Evolutionary conservation across 768 basidiomycete genomes (phyloP).

Genomic region (Mycena sanguinolenta): DNA sequence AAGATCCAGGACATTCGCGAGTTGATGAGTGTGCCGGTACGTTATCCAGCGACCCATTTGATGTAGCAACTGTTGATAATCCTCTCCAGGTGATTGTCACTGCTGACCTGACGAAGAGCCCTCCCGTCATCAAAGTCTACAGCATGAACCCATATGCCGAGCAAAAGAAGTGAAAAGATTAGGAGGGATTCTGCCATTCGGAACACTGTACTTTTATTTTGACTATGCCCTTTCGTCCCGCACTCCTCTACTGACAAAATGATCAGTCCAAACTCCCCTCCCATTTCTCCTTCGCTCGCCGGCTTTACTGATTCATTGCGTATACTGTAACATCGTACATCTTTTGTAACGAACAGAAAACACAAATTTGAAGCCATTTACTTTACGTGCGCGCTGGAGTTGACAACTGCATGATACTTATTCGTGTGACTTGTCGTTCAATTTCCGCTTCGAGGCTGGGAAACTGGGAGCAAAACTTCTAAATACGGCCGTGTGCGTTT

Average conservation of each 20-base stretch:
- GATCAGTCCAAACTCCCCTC: conserved; percentile 34
- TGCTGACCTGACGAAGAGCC: conserved; percentile 94
- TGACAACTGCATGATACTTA: too few species aligned
- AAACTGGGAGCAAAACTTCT: not conserved
- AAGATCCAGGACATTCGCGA: conserved; percentile 96
- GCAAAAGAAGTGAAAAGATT: conserved; percentile 57
- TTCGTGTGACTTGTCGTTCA: too few species aligned
- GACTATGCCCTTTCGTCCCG: conserved; percentile 41
- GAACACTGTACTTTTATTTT: conserved; percentile 49
- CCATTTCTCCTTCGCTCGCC: conserved; percentile 17
- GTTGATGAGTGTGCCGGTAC: conserved; percentile 92
- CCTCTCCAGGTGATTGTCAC: conserved; percentile 87
- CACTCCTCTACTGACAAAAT: conserved; percentile 37
- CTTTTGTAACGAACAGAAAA: conserved; percentile 33
- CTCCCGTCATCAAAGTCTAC: conserved; percentile 97
- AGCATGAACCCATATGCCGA: conserved; percentile 93
- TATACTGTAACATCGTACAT: conserved; percentile 40
- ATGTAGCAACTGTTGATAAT: not conserved
- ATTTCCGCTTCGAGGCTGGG: too few species aligned
- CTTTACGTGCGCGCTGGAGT: not conserved
- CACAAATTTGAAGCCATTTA: conserved; percentile 9
- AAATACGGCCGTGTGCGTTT: not conserved
- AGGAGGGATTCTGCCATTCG: conserved; percentile 28
- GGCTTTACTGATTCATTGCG: conserved; percentile 37
- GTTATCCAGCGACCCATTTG: conserved; percentile 48